Conservation (phyloP, 495 filamentous ascomycete genomes). For the Pyrenopolyporus hunteri region DNA sequence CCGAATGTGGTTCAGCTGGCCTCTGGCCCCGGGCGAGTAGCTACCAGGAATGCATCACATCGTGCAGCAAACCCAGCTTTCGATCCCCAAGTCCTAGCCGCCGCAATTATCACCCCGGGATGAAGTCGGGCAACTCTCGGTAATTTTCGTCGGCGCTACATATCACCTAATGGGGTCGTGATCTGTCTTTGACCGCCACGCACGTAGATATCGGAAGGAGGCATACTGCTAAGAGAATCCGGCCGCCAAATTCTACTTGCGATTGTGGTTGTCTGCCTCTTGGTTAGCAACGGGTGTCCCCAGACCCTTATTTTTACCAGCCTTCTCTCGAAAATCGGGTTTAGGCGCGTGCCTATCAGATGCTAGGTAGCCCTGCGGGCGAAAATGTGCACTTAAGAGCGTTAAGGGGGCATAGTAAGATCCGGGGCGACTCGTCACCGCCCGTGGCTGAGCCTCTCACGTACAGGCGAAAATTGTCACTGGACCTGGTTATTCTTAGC, state of each 20-base stretch:
- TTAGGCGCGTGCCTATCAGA: no score
- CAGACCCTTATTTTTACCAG: background rate
- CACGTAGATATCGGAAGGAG: background rate
- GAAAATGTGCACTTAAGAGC: background rate
- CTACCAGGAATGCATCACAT: slow-evolving; percentile 2
- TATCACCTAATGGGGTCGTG: background rate
- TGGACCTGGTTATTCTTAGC: slow-evolving; percentile 17
- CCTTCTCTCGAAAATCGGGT: background rate
- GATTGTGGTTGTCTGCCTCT: no score
- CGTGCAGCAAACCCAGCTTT: background rate
- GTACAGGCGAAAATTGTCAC: slow-evolving; percentile 19
- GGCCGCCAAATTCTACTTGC: background rate
- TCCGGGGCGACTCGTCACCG: slow-evolving; percentile 4
- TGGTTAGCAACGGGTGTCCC: no score
- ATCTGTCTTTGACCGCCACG: slow-evolving; percentile 1
- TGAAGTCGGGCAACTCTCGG: background rate
- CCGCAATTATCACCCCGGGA: background rate
- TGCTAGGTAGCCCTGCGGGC: no score
- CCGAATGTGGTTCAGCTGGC: background rate
- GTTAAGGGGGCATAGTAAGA: background rate
- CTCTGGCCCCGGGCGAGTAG: background rate
- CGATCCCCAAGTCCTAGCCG: background rate
- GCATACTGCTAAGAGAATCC: background rate
- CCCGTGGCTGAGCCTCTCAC: slow-evolving; percentile 9
- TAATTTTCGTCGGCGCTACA: background rate